Evolutionary conservation across 176 grass and related monocot species (phyloP).

Genomic region (Rhipidocladum racemiflorum): DNA sequence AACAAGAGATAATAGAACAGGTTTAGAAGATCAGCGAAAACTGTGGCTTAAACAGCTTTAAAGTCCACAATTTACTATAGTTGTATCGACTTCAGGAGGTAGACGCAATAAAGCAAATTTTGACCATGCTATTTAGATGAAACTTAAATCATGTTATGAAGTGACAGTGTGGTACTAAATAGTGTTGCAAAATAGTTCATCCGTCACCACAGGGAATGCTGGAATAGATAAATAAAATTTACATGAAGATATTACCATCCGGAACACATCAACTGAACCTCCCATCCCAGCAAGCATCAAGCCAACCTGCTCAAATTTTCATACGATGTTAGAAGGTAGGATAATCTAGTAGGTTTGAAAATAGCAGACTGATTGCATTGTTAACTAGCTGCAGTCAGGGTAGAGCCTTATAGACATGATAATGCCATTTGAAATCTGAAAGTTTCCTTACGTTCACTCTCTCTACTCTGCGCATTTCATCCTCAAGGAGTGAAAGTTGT

Average conservation of each 20-base stretch:
- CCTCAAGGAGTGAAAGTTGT: slow-evolving; percentile 90
- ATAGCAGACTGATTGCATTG: not conserved
- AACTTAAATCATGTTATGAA: not conserved
- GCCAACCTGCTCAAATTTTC: slow-evolving; percentile 67
- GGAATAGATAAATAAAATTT: not conserved
- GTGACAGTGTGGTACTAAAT: not conserved
- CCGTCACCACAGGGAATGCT: not conserved
- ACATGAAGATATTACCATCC: slow-evolving; percentile 58
- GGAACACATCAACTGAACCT: slow-evolving; percentile 74
- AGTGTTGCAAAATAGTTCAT: not conserved
- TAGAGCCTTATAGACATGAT: not conserved
- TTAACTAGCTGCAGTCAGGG: not conserved
- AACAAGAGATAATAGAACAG: not conserved
- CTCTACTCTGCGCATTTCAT: slow-evolving; percentile 97
- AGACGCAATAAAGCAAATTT: not conserved
- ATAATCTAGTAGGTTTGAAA: not conserved
- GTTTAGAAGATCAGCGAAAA: not conserved
- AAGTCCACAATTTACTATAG: not conserved
- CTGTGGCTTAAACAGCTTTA: not conserved
- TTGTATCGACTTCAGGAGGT: slow-evolving; percentile 1
- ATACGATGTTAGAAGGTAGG: not conserved
- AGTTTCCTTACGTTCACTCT: slow-evolving; percentile 76
- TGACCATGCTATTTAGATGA: not conserved
- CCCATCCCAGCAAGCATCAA: slow-evolving; percentile 98
- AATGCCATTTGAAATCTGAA: not conserved